Conservation (phyloP, 257 asterid species). For the Fraxinus anomala region DNA sequence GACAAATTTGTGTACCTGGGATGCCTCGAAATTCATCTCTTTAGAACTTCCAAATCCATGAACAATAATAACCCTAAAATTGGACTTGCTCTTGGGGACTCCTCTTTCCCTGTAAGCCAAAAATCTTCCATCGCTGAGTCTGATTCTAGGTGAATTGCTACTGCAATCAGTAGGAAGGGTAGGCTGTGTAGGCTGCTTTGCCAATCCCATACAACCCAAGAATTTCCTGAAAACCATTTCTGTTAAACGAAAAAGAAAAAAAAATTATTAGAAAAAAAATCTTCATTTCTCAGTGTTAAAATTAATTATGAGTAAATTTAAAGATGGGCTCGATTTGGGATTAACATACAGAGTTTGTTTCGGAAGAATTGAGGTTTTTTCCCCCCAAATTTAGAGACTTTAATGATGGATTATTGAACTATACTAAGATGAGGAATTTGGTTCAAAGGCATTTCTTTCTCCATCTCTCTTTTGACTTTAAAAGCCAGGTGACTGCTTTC, state of each 20-base stretch:
- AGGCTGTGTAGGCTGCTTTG: slow-evolving; percentile 60
- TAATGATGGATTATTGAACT: not conserved
- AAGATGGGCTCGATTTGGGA: not conserved
- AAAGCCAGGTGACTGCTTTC: not conserved
- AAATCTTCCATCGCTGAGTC: slow-evolving; percentile 78
- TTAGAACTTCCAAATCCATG: slow-evolving; percentile 94
- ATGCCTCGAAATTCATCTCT: slow-evolving; percentile 79
- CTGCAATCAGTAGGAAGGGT: slow-evolving; percentile 36
- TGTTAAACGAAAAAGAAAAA: not conserved
- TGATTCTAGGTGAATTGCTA: slow-evolving; percentile 47
- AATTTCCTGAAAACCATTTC: slow-evolving; percentile 76
- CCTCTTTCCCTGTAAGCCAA: slow-evolving; percentile 88
- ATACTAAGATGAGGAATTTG: not conserved
- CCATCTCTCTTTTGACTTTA: not conserved
- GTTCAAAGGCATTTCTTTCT: not conserved
- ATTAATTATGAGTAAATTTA: not conserved
- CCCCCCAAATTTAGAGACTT: not conserved
- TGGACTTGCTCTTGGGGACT: slow-evolving; percentile 63
- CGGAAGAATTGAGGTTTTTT: not conserved
- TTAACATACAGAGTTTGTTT: not conserved
- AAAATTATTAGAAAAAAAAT: not conserved
- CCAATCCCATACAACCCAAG: slow-evolving; percentile 75
- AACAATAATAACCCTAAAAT: slow-evolving; percentile 59
- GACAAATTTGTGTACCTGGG: slow-evolving; percentile 51
- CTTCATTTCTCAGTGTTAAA: not conserved